Conservation (phyloP, 1,284 basidiomycete genomes). For the Pterulicium gracile region DNA sequence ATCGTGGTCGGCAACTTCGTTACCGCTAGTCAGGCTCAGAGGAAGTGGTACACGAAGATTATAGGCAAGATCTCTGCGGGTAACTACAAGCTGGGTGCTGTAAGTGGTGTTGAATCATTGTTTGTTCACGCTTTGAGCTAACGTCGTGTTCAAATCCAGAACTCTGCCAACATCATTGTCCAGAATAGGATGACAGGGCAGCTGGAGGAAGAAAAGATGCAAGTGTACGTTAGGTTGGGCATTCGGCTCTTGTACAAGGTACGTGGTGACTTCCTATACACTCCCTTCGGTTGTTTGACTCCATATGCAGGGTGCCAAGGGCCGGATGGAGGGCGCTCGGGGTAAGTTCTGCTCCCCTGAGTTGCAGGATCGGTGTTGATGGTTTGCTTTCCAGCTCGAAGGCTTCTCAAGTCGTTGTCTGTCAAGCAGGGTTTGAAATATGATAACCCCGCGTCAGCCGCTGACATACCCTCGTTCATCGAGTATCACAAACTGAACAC, state of each 20-base stretch:
- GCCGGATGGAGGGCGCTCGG: constrained; percentile 84
- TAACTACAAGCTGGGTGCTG: constrained; percentile 84
- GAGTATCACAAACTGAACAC: constrained; percentile 83
- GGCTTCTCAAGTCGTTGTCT: constrained; percentile 80
- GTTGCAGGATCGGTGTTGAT: not conserved
- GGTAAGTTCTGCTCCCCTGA: too few species aligned
- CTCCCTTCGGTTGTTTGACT: constrained; percentile 1
- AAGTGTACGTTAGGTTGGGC: constrained; percentile 88
- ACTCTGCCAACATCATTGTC: constrained; percentile 94
- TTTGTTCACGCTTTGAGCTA: constrained; percentile 1
- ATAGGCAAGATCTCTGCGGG: constrained; percentile 79
- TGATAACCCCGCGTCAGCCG: constrained; percentile 74
- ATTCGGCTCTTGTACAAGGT: constrained; percentile 90
- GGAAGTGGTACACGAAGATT: constrained; percentile 94
- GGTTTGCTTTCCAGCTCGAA: constrained; percentile 54
- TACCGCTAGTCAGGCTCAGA: constrained; percentile 89
- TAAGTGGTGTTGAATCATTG: constrained; percentile 37
- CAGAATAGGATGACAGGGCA: constrained; percentile 88
- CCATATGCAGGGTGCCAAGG: constrained; percentile 56
- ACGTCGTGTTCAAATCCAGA: constrained; percentile 31
- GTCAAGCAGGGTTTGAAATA: constrained; percentile 95
- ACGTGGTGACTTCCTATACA: constrained; percentile 8
- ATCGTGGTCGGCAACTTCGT: constrained; percentile 95
- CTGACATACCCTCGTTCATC: constrained; percentile 83
- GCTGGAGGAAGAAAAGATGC: constrained; percentile 96